Evolutionary conservation across 176 grass and related monocot species (phyloP).

Genomic region (Avena eriantha): DNA sequence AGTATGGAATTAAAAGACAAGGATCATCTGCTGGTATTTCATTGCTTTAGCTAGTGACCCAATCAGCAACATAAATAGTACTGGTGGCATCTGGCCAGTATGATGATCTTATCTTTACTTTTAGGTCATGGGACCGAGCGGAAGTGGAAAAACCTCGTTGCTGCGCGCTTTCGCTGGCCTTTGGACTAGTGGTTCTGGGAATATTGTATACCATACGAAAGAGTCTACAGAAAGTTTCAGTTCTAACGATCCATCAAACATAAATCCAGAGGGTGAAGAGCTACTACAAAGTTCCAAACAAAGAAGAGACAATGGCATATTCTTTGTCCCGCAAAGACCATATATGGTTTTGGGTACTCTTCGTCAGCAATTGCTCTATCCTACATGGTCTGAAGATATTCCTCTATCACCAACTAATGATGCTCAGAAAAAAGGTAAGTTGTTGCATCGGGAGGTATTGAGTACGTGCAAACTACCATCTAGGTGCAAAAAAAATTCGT

Average conservation of each 20-base stretch:
- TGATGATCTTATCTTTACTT: constrained; percentile 32
- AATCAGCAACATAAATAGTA: constrained; percentile 34
- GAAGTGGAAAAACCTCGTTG: constrained; percentile 96
- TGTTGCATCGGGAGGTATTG: background rate
- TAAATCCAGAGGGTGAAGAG: constrained; percentile 56
- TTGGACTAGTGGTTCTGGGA: constrained; percentile 85
- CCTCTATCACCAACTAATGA: constrained; percentile 46
- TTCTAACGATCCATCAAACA: constrained; percentile 51
- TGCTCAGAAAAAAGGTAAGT: constrained; percentile 57
- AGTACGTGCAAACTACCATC: background rate
- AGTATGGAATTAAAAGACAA: constrained; percentile 76
- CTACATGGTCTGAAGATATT: constrained; percentile 83
- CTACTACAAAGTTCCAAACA: constrained; percentile 63
- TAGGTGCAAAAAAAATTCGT: background rate
- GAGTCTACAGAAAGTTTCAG: constrained; percentile 47
- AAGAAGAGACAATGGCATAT: constrained; percentile 74
- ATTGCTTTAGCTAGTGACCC: constrained; percentile 29
- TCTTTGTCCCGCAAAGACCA: constrained; percentile 95
- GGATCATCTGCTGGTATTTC: constrained; percentile 83
- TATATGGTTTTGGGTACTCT: constrained; percentile 99
- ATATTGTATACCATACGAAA: constrained; percentile 74
- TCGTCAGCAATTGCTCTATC: constrained; percentile 91
- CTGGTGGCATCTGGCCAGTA: constrained; percentile 4
- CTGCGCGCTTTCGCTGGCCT: constrained; percentile 93
- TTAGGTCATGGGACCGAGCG: constrained; percentile 97